Percentiles rank a stretch among this genome's conserved stretches.
Evolutionary conservation across 2,329 filamentous ascomycete genomes (phyloP).

Genomic region (Cercospora sesami): DNA sequence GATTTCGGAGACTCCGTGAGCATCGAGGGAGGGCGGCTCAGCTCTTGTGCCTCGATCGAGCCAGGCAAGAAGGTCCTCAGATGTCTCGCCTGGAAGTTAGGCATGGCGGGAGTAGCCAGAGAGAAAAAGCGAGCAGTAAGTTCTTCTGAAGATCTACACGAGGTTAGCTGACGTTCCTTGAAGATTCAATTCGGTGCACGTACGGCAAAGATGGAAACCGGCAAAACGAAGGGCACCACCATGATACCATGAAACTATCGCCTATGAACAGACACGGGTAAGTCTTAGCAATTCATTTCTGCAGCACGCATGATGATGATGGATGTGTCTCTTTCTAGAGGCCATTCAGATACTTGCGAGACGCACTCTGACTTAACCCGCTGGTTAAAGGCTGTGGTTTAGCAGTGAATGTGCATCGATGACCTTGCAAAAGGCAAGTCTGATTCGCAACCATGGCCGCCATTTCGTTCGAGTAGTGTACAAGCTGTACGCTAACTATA

Average conservation of each 20-base stretch:
- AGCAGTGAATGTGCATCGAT: slow-evolving; percentile 28
- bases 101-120: slow-evolving; percentile 68
- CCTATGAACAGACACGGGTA: neutral
- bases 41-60: slow-evolving; percentile 55
- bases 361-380: slow-evolving; percentile 31
- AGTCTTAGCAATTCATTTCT: neutral
- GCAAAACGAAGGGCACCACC: slow-evolving; percentile 51
- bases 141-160: slow-evolving; percentile 17
- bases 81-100: slow-evolving; percentile 71
- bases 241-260: slow-evolving; percentile 38
- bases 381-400: slow-evolving; percentile 29
- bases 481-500: neutral
- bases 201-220: slow-evolving; percentile 52
- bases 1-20: slow-evolving; percentile 60
- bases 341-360: slow-evolving; percentile 38
- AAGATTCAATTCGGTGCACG: slow-evolving; percentile 50
- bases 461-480: neutral
- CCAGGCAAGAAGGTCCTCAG: slow-evolving; percentile 79
- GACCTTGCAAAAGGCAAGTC: slow-evolving; percentile 38
- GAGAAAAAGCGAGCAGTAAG: slow-evolving; percentile 90
- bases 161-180: neutral
- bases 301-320: slow-evolving; percentile 27
- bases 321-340: slow-evolving; percentile 24
- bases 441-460: slow-evolving; percentile 21
- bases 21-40: slow-evolving; percentile 25